Conservation (phyloP, 2,329 filamentous ascomycete genomes). For the Shiraia bambusicola region DNA sequence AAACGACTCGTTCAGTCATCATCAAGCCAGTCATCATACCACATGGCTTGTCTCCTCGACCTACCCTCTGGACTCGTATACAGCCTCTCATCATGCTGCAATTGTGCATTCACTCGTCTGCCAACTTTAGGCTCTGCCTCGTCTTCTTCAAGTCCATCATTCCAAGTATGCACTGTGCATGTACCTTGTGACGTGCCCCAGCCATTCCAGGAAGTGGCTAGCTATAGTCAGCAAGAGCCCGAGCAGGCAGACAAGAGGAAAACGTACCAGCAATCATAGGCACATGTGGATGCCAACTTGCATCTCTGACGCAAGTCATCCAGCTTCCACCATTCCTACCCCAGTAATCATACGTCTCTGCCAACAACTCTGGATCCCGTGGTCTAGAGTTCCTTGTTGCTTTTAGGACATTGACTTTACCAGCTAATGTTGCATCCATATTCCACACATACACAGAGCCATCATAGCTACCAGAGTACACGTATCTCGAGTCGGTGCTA, state of each 20-base stretch:
- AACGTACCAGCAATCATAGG: constrained; percentile 70
- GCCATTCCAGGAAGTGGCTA: constrained; percentile 82
- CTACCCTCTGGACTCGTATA: constrained; percentile 27
- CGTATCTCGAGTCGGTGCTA: constrained; percentile 85
- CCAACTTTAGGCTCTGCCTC: constrained; percentile 45
- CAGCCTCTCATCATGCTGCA: constrained; percentile 41
- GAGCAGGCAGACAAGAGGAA: not conserved
- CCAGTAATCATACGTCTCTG: constrained; percentile 59
- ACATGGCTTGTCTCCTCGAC: constrained; percentile 23
- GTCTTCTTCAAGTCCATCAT: constrained; percentile 67
- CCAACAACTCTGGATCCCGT: constrained; percentile 53
- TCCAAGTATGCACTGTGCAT: constrained; percentile 76
- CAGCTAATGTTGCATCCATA: constrained; percentile 80
- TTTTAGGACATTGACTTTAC: constrained; percentile 72
- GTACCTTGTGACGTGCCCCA: constrained; percentile 72
- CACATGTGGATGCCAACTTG: constrained; percentile 84
- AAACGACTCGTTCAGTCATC: constrained; percentile 22
- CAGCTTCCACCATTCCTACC: constrained; percentile 61
- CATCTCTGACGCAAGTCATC: constrained; percentile 82
- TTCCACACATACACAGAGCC: constrained; percentile 93
- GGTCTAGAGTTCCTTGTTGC: constrained; percentile 67
- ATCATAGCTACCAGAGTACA: constrained; percentile 88
- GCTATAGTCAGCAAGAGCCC: constrained; percentile 13
- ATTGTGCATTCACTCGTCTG: constrained; percentile 38
- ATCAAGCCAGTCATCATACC: constrained; percentile 33